A percentile compares a stretch with the other conserved stretches of the same genome.
Conservation (phyloP, 257 asterid genomes). For the Lycium barbarum region DNA sequence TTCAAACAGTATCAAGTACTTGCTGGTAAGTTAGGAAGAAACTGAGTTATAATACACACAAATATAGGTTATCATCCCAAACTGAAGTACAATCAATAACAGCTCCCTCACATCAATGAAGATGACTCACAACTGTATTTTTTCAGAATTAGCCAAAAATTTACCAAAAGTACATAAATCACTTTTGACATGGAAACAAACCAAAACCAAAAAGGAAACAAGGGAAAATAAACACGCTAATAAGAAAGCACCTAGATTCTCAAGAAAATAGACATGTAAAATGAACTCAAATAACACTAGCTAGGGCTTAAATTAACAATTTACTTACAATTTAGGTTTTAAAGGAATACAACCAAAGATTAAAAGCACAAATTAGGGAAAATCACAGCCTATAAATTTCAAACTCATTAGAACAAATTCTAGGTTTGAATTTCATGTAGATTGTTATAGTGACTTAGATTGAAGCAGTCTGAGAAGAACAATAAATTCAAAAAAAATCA, state of each 20-base stretch:
- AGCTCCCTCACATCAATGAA: not conserved
- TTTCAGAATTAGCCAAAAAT: not conserved
- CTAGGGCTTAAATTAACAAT: too few relatives aligned
- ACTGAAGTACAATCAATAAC: not conserved
- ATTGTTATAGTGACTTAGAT: too few relatives aligned
- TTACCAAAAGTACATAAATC: conserved; percentile 14
- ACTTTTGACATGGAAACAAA: conserved; percentile 29
- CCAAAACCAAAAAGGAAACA: not conserved
- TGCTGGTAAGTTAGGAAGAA: not conserved
- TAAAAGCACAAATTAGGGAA: too few relatives aligned
- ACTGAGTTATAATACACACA: not conserved
- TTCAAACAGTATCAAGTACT: not conserved
- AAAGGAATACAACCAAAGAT: too few relatives aligned
- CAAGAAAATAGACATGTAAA: too few relatives aligned
- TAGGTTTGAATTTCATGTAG: too few relatives aligned
- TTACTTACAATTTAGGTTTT: too few relatives aligned
- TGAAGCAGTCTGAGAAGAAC: too few relatives aligned
- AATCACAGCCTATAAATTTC: too few relatives aligned
- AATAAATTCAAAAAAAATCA: too few relatives aligned
- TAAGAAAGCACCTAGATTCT: not conserved
- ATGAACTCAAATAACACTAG: too few relatives aligned
- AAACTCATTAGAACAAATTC: too few relatives aligned
- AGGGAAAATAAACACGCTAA: not conserved
- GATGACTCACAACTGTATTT: not conserved
- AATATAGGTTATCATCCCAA: not conserved